Evolutionary conservation across 1,284 basidiomycete genomes (phyloP), one percentile per base, ranked within the genome.

Genomic region (Trichosporon sp.): DNA sequence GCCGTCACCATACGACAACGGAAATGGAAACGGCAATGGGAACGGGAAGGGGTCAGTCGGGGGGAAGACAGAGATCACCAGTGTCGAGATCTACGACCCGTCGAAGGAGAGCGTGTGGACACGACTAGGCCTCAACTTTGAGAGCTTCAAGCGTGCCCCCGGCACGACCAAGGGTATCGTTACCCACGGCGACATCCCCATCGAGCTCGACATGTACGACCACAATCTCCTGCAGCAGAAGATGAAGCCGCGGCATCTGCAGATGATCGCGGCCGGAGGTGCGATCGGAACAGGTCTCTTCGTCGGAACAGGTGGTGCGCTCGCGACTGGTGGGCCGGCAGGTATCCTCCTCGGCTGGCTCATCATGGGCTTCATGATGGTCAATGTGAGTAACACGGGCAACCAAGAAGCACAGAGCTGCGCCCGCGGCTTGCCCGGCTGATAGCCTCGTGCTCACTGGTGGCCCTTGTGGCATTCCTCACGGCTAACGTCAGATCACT

Each of bases 221-320:
- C 76, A 77, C 64, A 77, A 76, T 8, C 70, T 78, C 52, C 70
- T 81, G 8, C 79, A 81, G 68, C 78, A 80, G 65, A 76, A 75
- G 72, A 80, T 81, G 79, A 78, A 78, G 71, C 74, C 75, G 8
- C 66, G 79, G 32, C 77, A 78, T 64, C 65, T 78, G 29, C 73
- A 77, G 58, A 79, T 78, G 72, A 76, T 80, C 54, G 74, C 83
- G 6, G 80, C 83, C 34, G 83, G 82, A 56, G 83, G 83, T 14
- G 80, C 79, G 14, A 83, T 83, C 65, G 83, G 82, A 40, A 83
- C 82, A 31, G 82, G 80, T 74, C 69, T 73, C 37, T 71, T 73
- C 61, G 71, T 56, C 62, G 83, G 83, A 65, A 80, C 81, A 4
- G 83, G 83, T 23, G 68, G 70, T 19, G 81, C 83, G 5, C 78